Evolutionary conservation across 345 rosid genomes (phyloP).

Genomic region (Nephelium lappaceum): DNA sequence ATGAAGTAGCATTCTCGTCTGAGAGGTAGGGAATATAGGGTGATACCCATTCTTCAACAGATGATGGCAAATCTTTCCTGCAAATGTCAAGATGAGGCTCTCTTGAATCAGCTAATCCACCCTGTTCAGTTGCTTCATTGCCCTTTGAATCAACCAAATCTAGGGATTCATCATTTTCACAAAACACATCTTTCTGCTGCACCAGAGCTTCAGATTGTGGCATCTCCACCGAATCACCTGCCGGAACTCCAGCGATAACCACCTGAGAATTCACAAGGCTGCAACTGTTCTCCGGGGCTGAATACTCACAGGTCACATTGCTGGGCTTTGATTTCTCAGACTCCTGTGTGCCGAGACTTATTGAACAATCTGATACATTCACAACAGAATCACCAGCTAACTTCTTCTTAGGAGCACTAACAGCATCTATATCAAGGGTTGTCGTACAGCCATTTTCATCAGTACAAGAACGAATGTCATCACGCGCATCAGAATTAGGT

Average conservation of each 20-base stretch:
- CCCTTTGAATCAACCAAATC: conserved; percentile 35
- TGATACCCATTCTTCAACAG: conserved; percentile 60
- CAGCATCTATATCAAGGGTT: conserved; percentile 35
- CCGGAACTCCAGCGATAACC: conserved; percentile 31
- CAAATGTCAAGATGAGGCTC: conserved; percentile 37
- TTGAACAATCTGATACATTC: conserved; percentile 42
- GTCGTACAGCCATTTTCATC: conserved; percentile 42
- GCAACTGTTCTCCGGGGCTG: conserved; percentile 37
- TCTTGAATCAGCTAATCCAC: conserved; percentile 41
- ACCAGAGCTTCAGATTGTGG: conserved; percentile 44
- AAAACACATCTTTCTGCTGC: conserved; percentile 35
- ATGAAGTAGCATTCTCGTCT: background rate
- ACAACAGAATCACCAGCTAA: conserved; percentile 38
- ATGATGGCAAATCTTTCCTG: conserved; percentile 39
- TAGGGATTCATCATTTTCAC: conserved; percentile 34
- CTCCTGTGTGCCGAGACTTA: conserved; percentile 29
- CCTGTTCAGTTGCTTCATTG: conserved; percentile 32
- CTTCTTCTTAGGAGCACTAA: conserved; percentile 40
- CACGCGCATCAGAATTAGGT: conserved; percentile 39
- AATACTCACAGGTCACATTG: conserved; percentile 44
- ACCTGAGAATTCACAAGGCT: conserved; percentile 37
- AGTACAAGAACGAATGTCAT: conserved; percentile 30
- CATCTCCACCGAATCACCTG: conserved; percentile 42
- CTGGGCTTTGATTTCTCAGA: conserved; percentile 35
- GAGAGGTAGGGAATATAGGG: conserved; percentile 10